phyloP scores from a whole-genome alignment of 75 land plant genomes.

The Sequoia sempervirens region DNA sequence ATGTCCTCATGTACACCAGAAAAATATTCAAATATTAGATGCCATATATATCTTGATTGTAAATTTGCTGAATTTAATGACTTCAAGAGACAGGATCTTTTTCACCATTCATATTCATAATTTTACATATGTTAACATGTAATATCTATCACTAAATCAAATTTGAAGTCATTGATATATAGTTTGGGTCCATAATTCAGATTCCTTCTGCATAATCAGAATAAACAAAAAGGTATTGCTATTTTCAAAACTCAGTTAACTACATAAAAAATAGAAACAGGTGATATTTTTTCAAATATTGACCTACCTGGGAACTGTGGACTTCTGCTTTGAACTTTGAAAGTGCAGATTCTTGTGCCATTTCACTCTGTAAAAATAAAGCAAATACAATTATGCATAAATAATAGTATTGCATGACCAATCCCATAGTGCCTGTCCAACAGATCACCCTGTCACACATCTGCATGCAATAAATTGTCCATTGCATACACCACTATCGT shows the following conservation, averaged over 20 bases:
- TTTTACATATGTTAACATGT: not conserved
- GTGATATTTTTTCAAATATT: not conserved
- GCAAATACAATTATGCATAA: constrained; percentile 12
- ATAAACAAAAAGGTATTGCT: not conserved
- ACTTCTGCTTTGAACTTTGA: constrained; percentile 64
- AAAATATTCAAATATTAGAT: not conserved
- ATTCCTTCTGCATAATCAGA: not conserved
- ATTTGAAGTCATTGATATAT: not conserved
- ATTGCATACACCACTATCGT: not conserved
- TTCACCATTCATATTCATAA: not conserved
- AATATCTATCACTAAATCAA: not conserved
- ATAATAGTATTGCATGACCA: constrained; percentile 9
- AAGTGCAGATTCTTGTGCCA: constrained; percentile 60
- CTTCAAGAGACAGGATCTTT: not conserved
- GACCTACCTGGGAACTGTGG: constrained; percentile 57
- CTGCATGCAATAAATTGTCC: not conserved
- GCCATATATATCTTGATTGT: not conserved
- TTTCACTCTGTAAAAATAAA: constrained; percentile 40
- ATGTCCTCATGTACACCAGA: not conserved
- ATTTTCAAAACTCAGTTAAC: not conserved
- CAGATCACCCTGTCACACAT: constrained; percentile 2
- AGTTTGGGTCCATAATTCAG: not conserved
- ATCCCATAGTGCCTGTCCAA: constrained; percentile 10
- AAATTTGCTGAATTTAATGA: not conserved
- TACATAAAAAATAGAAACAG: not conserved